Percentiles rank a stretch among this genome's conserved stretches.
Evolutionary conservation across 768 basidiomycete species (phyloP).

Genomic region (Hericium erinaceus): DNA sequence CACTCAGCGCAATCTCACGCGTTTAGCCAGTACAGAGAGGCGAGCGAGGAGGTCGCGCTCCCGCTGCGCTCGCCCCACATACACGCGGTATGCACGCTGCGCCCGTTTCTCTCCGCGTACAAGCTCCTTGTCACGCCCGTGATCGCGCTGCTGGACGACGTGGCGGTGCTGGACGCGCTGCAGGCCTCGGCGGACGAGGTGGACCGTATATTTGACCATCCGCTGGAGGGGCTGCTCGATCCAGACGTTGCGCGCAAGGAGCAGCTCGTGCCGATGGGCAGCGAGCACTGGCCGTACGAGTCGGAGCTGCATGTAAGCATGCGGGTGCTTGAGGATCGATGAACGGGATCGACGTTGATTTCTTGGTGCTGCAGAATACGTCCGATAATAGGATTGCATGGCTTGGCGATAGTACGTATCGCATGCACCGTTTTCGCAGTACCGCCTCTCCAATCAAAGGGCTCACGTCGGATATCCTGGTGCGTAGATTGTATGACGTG

Average conservation of each 20-base stretch:
- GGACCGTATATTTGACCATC: slow-evolving; percentile 70
- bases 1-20: not conserved
- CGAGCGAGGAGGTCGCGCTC: slow-evolving; percentile 75
- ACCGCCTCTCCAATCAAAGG: slow-evolving; percentile 77
- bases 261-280: slow-evolving; percentile 43
- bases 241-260: slow-evolving; percentile 39
- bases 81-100: slow-evolving; percentile 49
- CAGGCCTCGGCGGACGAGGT: slow-evolving; percentile 61
- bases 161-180: slow-evolving; percentile 40
- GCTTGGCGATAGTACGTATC: slow-evolving; percentile 46
- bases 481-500: slow-evolving; percentile 23
- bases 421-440: slow-evolving; percentile 80
- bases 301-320: slow-evolving; percentile 56
- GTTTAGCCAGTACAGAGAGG: slow-evolving; percentile 62
- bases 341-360: not conserved
- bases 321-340: slow-evolving; percentile 1
- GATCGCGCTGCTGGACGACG: slow-evolving; percentile 56
- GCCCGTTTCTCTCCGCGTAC: slow-evolving; percentile 60
- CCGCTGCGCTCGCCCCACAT: slow-evolving; percentile 48
- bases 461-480: slow-evolving; percentile 74
- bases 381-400: slow-evolving; percentile 41
- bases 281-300: slow-evolving; percentile 76
- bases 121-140: slow-evolving; percentile 72
- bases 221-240: slow-evolving; percentile 63
- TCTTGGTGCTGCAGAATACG: slow-evolving; percentile 33